phyloP scores from a whole-genome alignment of 2,329 filamentous ascomycete genomes.

The Fusarium miscanthi region DNA sequence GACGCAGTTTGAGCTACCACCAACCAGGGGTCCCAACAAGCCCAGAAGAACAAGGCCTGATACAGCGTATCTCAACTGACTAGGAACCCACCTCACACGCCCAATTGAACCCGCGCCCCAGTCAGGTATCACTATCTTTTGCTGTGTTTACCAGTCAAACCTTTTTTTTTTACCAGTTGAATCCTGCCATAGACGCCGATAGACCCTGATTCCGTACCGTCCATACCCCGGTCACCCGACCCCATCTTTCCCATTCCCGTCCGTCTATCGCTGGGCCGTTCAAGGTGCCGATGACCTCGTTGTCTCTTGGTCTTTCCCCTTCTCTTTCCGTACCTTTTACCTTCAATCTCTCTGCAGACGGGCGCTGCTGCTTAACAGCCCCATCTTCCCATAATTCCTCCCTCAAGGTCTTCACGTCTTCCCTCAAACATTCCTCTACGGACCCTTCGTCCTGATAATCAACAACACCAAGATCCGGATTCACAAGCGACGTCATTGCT shows the following conservation, averaged over 20 bases:
- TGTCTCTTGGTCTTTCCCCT: conserved; percentile 37
- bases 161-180: conserved; percentile 15
- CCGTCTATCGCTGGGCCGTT: conserved; percentile 42
- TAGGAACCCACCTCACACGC: conserved; percentile 23
- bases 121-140: conserved; percentile 30
- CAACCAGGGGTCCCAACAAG: conserved; percentile 40
- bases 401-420: conserved; percentile 73
- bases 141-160: conserved; percentile 13
- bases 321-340: conserved; percentile 49
- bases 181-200: conserved; percentile 19
- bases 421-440: conserved; percentile 89
- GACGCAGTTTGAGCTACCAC: conserved; percentile 36
- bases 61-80: conserved; percentile 33
- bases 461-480: conserved; percentile 54
- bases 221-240: conserved; percentile 46
- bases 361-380: conserved; percentile 84
- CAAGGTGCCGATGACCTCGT: conserved; percentile 48
- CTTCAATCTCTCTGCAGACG: conserved; percentile 59
- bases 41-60: neutral
- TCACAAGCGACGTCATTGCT: conserved; percentile 53
- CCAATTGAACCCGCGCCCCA: conserved; percentile 27
- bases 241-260: conserved; percentile 43
- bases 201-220: conserved; percentile 40
- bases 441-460: conserved; percentile 63
- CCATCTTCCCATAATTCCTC: conserved; percentile 85